Conservation (phyloP, 306 rosid genomes). For the Trifolium dubium region DNA sequence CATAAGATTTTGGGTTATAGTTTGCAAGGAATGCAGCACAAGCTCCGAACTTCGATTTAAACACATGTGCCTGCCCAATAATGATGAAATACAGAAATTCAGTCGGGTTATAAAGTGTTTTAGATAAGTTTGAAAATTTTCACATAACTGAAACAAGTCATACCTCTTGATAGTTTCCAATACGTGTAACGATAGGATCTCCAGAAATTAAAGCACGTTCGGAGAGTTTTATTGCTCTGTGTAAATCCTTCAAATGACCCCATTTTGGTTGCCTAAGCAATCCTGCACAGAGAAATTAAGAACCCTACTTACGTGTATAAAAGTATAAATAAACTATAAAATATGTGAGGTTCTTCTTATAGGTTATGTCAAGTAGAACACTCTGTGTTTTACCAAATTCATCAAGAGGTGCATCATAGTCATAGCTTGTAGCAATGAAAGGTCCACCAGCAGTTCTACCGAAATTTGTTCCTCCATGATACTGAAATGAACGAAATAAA, state of each 20-base stretch:
- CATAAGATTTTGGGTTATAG: constrained; percentile 71
- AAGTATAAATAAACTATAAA: neutral
- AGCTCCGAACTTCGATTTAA: constrained; percentile 77
- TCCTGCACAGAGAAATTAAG: constrained; percentile 59
- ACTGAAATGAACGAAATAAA: constrained; percentile 57
- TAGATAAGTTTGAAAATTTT: constrained; percentile 32
- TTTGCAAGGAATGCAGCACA: constrained; percentile 98
- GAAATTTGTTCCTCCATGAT: constrained; percentile 96
- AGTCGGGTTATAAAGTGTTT: constrained; percentile 22
- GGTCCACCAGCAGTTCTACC: constrained; percentile 99
- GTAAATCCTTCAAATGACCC: constrained; percentile 98
- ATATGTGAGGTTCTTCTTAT: constrained; percentile 15
- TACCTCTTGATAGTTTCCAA: constrained; percentile 89
- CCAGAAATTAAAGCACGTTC: constrained; percentile 93
- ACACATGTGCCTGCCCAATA: constrained; percentile 81
- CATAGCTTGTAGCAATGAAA: constrained; percentile 96
- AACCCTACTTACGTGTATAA: constrained; percentile 1
- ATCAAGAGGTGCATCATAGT: constrained; percentile 96
- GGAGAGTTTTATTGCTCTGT: constrained; percentile 88
- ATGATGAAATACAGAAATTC: constrained; percentile 23
- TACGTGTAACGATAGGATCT: constrained; percentile 67
- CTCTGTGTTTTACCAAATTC: constrained; percentile 78
- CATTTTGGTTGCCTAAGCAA: constrained; percentile 89
- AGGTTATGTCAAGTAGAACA: constrained; percentile 25
- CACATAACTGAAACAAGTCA: constrained; percentile 13